Evolutionary conservation across 768 basidiomycete species (phyloP), one percentile per base, ranked within the genome.

Genomic region (Pisolithus tinctorius): DNA sequence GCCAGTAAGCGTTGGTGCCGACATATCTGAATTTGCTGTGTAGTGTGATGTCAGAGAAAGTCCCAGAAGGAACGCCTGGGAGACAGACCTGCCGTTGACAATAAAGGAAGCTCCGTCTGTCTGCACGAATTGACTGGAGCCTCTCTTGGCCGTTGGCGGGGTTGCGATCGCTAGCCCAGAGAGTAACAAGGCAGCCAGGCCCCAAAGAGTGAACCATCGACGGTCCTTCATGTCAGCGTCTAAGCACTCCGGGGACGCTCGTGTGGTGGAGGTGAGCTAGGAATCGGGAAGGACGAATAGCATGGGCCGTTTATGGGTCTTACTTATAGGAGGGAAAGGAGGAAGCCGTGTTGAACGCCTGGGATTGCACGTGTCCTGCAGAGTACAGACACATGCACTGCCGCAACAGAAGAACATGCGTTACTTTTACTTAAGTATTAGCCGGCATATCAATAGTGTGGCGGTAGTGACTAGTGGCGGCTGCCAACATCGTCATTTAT

Each of bases 1-100:
- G 59, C 86, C 85, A 88, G 66, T 86, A 86, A 1, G 77, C 81
- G 52, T 82, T 82, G 1, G 85, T 84, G 14, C 82, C 79, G 10
- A 75, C 61, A 51, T 72, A 79, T 38, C 58, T 55, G 50, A 79
- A 70, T 13, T 66, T 47, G 45, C 75, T 76, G 56, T 20, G 47
- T 7, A 46, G 43, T 43, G 70, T 51, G 67, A 67, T 65, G 2
- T 59, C 52, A 52, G 69, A 64, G 55, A 13, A 9, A 47, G 45
- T 25, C 25, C 16, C 45, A 2, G 4, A 31, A 43, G 48, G 38
- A 45, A 42, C 44, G 13, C 36, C 23, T 16, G 13, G 1, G 3
- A 1, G 6, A 36, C 64, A 39, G 51, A 76, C 83, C 72, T 78
- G 59, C 81, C 81, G 51, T 84, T 82, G 41, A 80, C 71, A 20